Evolutionary conservation across 1,139 yeast species (phyloP), one percentile per base, ranked within the genome.

Genomic region (Nakaseomyces delphensis): DNA sequence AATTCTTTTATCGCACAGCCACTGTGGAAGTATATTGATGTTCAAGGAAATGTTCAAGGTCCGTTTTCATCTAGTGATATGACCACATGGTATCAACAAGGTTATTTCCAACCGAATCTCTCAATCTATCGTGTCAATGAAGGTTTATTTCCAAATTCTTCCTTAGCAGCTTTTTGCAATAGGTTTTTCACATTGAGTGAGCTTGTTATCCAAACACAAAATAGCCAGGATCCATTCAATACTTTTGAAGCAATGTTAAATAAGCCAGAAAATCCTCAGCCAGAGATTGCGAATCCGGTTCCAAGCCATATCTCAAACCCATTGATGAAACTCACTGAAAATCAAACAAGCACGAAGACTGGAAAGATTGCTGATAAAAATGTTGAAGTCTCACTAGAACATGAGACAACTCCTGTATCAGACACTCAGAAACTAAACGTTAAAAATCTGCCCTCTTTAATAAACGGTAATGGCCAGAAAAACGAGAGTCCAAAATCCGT

Each of bases 21-120:
- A n/a, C 18, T 33, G 16, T 62, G 65, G 65, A 56, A 54, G 33
- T 62, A 62, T 43, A 41, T 59, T 11, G 65, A 62, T 44, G 48
- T 53, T 8, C 51, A 52, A 32, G 57, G 56, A n/a, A 49, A 51
- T n/a, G 41, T 56, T 9, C 64, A 60, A 45, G 65, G 65, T 7
- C 65, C 65, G 2, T 62, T 60, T 41, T 48, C 51, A 7, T 50
- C 64, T 2, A 38, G 41, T n/a, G 42, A 51, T 16, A 62, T 62
- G 65, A 50, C 56, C 14, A 46, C 43, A 13, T 62, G 65, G 65
- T 53, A 52, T 35, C 45, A 47, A 9, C 46, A 49, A 21, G 60
- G 60, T 2, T 62, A 56, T 47, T 57, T 62, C 40, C 60, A 54
- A 40, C 52, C 53, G 10, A 44, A 51, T 36, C 45, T 62, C 41